A percentile compares a stretch with the other conserved stretches of the same genome.
Conservation (phyloP, 345 rosid species). For the Sonneratia caseolaris region DNA sequence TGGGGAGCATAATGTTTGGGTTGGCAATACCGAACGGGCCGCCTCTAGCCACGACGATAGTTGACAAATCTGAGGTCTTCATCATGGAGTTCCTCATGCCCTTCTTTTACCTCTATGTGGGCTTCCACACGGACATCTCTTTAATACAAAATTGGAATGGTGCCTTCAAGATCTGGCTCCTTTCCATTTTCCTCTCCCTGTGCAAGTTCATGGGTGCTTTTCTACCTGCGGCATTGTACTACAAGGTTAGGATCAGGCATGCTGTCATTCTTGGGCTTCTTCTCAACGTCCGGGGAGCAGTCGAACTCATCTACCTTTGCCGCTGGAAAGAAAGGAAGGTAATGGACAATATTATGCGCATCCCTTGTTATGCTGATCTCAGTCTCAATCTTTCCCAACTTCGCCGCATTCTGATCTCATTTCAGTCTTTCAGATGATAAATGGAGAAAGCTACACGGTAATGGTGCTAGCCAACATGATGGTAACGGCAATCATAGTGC, state of each 20-base stretch:
- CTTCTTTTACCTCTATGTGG: constrained; percentile 12
- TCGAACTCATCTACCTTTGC: constrained; percentile 2
- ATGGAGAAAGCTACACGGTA: not conserved
- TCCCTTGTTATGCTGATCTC: not conserved
- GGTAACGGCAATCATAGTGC: constrained; percentile 12
- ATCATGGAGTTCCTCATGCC: constrained; percentile 19
- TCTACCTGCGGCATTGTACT: not conserved
- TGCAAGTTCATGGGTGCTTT: constrained; percentile 11
- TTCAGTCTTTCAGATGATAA: constrained; percentile 1
- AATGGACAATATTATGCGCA: not conserved
- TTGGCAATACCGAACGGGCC: constrained; percentile 23
- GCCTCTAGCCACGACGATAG: constrained; percentile 19
- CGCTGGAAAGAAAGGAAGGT: constrained; percentile 4
- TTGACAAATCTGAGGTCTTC: constrained; percentile 16
- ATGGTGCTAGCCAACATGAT: constrained; percentile 11
- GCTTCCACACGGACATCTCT: constrained; percentile 4
- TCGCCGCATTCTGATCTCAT: not conserved
- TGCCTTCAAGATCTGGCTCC: not conserved
- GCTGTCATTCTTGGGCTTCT: constrained; percentile 14
- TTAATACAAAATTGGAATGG: not conserved
- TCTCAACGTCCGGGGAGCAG: constrained; percentile 15
- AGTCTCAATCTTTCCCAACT: not conserved
- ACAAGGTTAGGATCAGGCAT: constrained; percentile 6
- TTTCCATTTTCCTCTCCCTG: not conserved
- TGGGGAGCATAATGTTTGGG: constrained; percentile 17